A percentile compares a stretch with the other conserved stretches of the same genome.
phyloP scores from a whole-genome alignment of 768 basidiomycete species.

The Pulveroboletus frians region DNA sequence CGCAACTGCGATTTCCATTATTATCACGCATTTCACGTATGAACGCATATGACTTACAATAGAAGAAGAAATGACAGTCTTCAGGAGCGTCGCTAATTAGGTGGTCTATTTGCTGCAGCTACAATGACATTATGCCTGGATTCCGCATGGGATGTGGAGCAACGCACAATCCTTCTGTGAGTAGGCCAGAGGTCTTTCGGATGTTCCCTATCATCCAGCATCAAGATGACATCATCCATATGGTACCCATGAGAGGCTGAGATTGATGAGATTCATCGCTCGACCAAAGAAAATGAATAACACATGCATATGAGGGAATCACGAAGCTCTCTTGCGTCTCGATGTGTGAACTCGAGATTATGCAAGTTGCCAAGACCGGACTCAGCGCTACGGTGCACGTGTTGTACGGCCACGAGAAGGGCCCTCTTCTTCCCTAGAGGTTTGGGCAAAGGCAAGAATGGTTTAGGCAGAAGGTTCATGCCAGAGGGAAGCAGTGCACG shows the following conservation, averaged over 20 bases:
- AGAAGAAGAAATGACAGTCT: slow-evolving; percentile 50
- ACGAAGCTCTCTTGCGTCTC: slow-evolving; percentile 14
- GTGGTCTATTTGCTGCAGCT: slow-evolving; percentile 38
- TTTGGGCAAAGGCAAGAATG: neutral
- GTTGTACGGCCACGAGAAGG: slow-evolving; percentile 16
- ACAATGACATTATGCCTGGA: neutral
- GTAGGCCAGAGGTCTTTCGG: slow-evolving; percentile 38
- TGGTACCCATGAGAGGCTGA: slow-evolving; percentile 37
- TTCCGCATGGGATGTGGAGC: neutral
- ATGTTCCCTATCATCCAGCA: slow-evolving; percentile 36
- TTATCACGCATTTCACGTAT: neutral
- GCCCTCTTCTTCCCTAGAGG: slow-evolving; percentile 13
- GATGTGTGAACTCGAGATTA: slow-evolving; percentile 16
- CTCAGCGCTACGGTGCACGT: slow-evolving; percentile 3
- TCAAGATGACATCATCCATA: slow-evolving; percentile 35
- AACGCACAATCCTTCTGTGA: slow-evolving; percentile 39
- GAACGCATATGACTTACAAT: slow-evolving; percentile 36
- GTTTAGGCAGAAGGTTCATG: neutral
- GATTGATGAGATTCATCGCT: neutral
- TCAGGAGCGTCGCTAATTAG: slow-evolving; percentile 39
- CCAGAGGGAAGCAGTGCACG: no score
- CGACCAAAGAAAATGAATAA: neutral
- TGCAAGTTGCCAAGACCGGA: neutral
- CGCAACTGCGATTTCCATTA: slow-evolving; percentile 7
- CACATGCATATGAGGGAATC: slow-evolving; percentile 16